These are phyloP conservation scores for Ophiobolus disseminans DNA, from an alignment of 2,329 filamentous ascomycete species.

Conservation along the genomic window DNA sequence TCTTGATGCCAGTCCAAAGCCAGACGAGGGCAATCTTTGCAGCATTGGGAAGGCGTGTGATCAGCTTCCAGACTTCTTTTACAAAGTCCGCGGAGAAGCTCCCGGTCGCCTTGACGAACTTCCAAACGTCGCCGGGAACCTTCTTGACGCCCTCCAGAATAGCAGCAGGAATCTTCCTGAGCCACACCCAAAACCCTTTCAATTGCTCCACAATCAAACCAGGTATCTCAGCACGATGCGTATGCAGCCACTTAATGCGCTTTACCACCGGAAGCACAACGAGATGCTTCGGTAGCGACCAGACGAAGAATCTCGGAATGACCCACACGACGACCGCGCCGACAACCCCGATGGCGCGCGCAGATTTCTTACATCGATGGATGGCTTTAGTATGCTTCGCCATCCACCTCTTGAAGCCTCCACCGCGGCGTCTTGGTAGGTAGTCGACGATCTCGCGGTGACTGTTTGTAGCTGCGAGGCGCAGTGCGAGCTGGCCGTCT, in stretches of 20 bases:
- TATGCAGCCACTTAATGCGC: constrained; percentile 13
- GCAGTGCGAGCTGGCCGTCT: constrained; percentile 56
- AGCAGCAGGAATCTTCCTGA: constrained; percentile 9
- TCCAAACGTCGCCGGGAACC: constrained; percentile 2
- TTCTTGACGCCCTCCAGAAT: constrained; percentile 12
- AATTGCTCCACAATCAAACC: constrained; percentile 1
- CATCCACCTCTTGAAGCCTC: constrained; percentile 25
- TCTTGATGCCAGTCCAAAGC: constrained; percentile 22
- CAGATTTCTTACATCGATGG: constrained; percentile 11
- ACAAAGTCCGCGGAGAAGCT: not conserved
- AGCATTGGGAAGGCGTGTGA: constrained; percentile 12
- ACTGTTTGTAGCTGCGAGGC: constrained; percentile 52
- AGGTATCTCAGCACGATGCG: constrained; percentile 19
- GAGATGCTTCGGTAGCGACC: constrained; percentile 15
- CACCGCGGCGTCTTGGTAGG: constrained; percentile 49
- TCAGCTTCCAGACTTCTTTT: constrained; percentile 3
- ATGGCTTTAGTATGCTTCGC: constrained; percentile 18
- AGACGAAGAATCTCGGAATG: constrained; percentile 24
- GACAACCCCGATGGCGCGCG: constrained; percentile 7
- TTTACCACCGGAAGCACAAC: constrained; percentile 9
- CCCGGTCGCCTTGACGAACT: not conserved
- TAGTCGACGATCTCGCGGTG: constrained; percentile 56
- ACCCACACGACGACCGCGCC: constrained; percentile 14
- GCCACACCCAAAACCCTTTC: constrained; percentile 4
- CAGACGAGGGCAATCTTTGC: constrained; percentile 15